A percentile compares a stretch with the other conserved stretches of the same genome.
Conservation (phyloP, 75 land plant genomes). For the Pinus taeda region DNA sequence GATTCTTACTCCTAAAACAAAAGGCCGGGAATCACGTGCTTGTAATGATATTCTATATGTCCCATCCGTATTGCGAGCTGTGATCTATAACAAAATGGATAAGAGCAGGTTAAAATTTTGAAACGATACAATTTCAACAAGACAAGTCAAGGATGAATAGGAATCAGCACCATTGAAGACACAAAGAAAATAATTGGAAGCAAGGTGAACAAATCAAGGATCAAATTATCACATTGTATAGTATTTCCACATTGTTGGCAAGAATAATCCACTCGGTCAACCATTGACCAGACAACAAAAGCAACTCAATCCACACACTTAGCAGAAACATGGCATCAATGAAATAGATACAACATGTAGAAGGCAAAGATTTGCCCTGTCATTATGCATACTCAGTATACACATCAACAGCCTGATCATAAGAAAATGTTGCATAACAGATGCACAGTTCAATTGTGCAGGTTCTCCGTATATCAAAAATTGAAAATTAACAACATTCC, state of each 20-base stretch:
- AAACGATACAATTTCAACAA: background rate
- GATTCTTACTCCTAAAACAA: slow-evolving; percentile 87
- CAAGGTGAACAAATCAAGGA: too few species aligned
- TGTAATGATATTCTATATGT: slow-evolving; percentile 68
- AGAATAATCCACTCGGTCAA: background rate
- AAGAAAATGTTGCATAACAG: too few species aligned
- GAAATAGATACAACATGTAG: background rate
- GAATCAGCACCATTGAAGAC: background rate
- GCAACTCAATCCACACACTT: background rate
- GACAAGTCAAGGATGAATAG: background rate
- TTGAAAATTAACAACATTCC: too few species aligned
- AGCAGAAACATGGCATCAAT: background rate
- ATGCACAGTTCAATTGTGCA: too few species aligned
- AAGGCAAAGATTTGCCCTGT: too few species aligned
- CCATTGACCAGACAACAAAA: background rate
- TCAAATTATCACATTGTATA: too few species aligned
- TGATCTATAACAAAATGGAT: slow-evolving; percentile 48
- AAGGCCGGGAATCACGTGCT: slow-evolving; percentile 80
- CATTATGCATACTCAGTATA: too few species aligned
- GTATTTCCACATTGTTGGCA: too few species aligned
- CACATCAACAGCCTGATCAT: too few species aligned
- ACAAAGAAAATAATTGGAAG: background rate
- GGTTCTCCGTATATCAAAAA: too few species aligned
- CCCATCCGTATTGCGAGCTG: slow-evolving; percentile 75
- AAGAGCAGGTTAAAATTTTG: background rate